phyloP scores from a whole-genome alignment of 192 early-diverging fungal genomes.

The Entomortierella chlamydospora region DNA sequence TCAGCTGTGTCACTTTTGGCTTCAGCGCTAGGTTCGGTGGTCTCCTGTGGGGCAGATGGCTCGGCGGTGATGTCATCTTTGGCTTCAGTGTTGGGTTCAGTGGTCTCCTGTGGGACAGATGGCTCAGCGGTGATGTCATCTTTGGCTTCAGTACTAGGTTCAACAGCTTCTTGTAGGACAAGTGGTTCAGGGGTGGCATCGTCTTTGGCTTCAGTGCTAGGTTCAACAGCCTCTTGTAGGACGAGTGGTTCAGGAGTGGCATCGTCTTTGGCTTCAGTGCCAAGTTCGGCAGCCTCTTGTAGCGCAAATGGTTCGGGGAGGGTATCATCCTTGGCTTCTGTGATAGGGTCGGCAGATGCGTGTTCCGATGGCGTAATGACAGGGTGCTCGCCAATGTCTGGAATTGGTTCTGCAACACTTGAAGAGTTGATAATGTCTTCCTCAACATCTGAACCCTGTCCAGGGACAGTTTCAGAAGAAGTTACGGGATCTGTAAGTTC shows the following conservation, averaged over 20 bases:
- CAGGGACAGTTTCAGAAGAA: background rate
- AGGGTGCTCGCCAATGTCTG: background rate
- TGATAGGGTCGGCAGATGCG: background rate
- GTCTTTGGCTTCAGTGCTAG: background rate
- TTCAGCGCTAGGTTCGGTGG: background rate
- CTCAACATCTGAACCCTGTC: background rate
- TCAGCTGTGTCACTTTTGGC: background rate
- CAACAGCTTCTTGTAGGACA: background rate
- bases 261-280: no score
- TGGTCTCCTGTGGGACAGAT: slow-evolving; percentile 2
- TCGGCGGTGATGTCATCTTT: background rate
- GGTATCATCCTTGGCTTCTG: background rate
- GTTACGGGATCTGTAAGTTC: background rate
- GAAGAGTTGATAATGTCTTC: slow-evolving; percentile 1
- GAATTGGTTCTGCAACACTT: slow-evolving; percentile 4
- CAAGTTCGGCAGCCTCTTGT: no score
- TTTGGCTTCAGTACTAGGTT: background rate
- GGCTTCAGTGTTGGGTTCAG: background rate
- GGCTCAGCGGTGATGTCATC: background rate
- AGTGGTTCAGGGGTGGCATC: background rate
- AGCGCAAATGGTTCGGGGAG: slow-evolving; percentile 7
- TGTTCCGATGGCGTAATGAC: background rate
- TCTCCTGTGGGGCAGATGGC: slow-evolving; percentile 10
- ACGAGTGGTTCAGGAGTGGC: slow-evolving; percentile 1
- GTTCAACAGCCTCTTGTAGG: background rate